Percentiles rank a stretch among this genome's conserved stretches.
Evolutionary conservation across 2,329 filamentous ascomycete genomes (phyloP).

Genomic region (Geoglossum cookeanum): DNA sequence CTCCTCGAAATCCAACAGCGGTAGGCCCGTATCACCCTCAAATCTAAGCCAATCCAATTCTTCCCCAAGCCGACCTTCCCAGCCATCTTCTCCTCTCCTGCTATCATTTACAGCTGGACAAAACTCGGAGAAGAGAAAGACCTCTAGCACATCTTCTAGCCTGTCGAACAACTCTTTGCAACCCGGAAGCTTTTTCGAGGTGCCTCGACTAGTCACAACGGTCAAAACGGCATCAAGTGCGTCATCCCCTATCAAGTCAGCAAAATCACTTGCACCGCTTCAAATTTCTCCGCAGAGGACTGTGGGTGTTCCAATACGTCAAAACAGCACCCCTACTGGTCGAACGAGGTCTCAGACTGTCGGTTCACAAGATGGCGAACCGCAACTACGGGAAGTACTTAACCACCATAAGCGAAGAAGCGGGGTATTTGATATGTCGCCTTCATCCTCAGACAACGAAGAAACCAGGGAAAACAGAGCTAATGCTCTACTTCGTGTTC

Average conservation of each 20-base stretch:
- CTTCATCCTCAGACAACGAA: conserved; percentile 94
- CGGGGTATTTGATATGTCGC: conserved; percentile 89
- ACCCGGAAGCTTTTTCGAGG: conserved; percentile 52
- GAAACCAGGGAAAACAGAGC: conserved; percentile 84
- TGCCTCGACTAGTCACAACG: conserved; percentile 37
- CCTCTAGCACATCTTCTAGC: conserved; percentile 66
- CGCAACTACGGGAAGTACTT: conserved; percentile 34
- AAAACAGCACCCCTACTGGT: conserved; percentile 39
- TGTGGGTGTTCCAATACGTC: conserved; percentile 37
- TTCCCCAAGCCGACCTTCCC: conserved; percentile 71
- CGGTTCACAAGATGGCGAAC: conserved; percentile 75
- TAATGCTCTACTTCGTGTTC: conserved; percentile 77
- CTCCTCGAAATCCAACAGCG: neutral
- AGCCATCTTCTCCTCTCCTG: conserved; percentile 76
- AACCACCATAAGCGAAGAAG: conserved; percentile 75
- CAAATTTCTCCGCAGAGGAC: conserved; percentile 41
- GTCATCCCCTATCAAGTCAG: conserved; percentile 33
- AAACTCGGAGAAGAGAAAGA: conserved; percentile 69
- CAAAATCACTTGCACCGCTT: conserved; percentile 20
- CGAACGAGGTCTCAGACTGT: conserved; percentile 79
- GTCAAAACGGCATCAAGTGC: conserved; percentile 31
- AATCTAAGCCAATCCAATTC: conserved; percentile 60
- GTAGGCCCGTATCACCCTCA: conserved; percentile 71
- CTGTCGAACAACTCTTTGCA: conserved; percentile 53
- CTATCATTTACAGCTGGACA: conserved; percentile 85